Evolutionary conservation across 139 green algal species (phyloP).

Genomic region (Edaphochlamys debaryana): DNA sequence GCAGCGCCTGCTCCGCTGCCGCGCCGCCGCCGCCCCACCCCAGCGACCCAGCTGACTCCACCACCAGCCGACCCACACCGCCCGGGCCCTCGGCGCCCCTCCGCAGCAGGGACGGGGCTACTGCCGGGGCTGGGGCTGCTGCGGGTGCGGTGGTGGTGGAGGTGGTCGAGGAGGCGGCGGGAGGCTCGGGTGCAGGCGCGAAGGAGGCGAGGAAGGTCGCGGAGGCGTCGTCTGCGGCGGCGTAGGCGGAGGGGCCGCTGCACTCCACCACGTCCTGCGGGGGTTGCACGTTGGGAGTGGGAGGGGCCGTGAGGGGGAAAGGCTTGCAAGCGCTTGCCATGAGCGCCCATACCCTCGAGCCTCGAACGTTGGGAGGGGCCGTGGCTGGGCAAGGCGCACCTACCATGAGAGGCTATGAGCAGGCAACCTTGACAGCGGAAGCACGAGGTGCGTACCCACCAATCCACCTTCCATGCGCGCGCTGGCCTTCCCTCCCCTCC

Average conservation of each 20-base stretch:
- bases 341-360: no score
- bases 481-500: no score
- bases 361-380: no score
- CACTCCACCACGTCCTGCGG: neutral
- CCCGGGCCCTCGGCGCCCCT: slow-evolving; percentile 10
- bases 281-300: neutral
- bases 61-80: slow-evolving; percentile 58
- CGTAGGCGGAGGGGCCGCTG: neutral
- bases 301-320: neutral
- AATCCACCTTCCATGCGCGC: no score
- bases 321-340: no score
- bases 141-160: neutral
- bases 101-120: neutral
- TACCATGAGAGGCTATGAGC: no score
- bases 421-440: no score
- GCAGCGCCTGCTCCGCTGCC: slow-evolving; percentile 24
- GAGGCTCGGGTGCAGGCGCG: no score
- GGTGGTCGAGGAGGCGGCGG: neutral
- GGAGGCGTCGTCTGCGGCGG: neutral
- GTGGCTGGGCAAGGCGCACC: no score
- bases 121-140: no score
- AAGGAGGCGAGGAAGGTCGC: neutral
- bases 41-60: slow-evolving; percentile 61
- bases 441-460: no score
- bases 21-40: slow-evolving; percentile 47